Conservation (phyloP, 306 rosid species). For the Rosa lucieae region DNA sequence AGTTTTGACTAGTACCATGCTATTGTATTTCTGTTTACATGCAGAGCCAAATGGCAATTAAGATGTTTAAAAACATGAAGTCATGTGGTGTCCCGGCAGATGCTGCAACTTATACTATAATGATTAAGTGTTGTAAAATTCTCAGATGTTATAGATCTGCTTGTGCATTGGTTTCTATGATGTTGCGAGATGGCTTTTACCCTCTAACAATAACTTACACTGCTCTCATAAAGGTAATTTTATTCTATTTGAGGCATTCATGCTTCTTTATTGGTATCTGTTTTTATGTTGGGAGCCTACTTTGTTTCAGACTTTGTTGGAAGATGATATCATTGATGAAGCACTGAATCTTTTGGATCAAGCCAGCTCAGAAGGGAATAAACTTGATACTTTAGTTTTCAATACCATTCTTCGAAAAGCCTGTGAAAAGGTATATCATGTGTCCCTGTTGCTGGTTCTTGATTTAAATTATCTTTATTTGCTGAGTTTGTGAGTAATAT, state of each 20-base stretch:
- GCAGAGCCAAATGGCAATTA: slow-evolving; percentile 64
- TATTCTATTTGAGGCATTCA: background rate
- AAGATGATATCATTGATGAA: slow-evolving; percentile 48
- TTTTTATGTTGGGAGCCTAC: slow-evolving; percentile 24
- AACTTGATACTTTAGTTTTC: slow-evolving; percentile 54
- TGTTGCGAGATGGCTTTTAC: slow-evolving; percentile 71
- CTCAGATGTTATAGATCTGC: slow-evolving; percentile 65
- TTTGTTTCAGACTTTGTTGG: slow-evolving; percentile 64
- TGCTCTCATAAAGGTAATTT: slow-evolving; percentile 53
- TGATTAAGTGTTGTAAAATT: slow-evolving; percentile 70
- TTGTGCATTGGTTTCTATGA: slow-evolving; percentile 56
- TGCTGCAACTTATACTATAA: slow-evolving; percentile 62
- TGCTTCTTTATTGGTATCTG: background rate
- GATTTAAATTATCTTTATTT: background rate
- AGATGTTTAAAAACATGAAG: slow-evolving; percentile 67
- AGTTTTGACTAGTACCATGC: slow-evolving; percentile 21
- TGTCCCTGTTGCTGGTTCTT: slow-evolving; percentile 10
- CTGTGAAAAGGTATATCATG: slow-evolving; percentile 50
- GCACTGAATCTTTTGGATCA: slow-evolving; percentile 65
- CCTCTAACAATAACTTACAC: slow-evolving; percentile 55
- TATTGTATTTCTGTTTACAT: slow-evolving; percentile 37
- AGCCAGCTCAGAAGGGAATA: slow-evolving; percentile 53
- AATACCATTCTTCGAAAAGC: slow-evolving; percentile 66
- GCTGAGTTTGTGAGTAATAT: background rate
- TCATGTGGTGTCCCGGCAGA: slow-evolving; percentile 51